Evolutionary conservation across 768 basidiomycete species (phyloP).

Genomic region (Boletus subcaerulescens): DNA sequence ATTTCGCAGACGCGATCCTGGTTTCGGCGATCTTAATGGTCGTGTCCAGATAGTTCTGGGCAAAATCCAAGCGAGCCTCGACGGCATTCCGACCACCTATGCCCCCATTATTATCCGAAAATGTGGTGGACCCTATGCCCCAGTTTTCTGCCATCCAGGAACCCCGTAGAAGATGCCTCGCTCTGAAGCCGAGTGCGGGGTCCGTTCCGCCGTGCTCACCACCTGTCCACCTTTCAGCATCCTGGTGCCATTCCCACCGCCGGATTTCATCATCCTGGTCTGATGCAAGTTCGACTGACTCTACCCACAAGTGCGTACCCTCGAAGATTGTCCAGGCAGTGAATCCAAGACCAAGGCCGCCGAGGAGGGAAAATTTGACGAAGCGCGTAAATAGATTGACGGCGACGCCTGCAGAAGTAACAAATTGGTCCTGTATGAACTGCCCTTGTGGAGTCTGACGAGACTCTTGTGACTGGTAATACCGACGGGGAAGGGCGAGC

Average conservation of each 20-base stretch:
- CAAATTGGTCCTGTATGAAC: conserved; percentile 34
- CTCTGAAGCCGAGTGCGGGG: conserved; percentile 58
- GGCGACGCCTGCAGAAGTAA: conserved; percentile 36
- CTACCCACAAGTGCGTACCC: conserved; percentile 61
- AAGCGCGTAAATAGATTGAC: conserved; percentile 46
- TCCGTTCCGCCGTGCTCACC: conserved; percentile 66
- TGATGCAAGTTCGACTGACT: conserved; percentile 46
- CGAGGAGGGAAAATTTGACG: conserved; percentile 48
- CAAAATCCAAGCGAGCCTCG: conserved; percentile 53
- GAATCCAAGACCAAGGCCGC: conserved; percentile 41
- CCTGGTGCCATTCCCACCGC: conserved; percentile 67
- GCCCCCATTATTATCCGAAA: conserved; percentile 32
- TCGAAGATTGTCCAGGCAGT: conserved; percentile 51
- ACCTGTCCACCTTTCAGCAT: conserved; percentile 61
- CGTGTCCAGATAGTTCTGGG: conserved; percentile 51
- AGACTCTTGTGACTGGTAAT: conserved; percentile 17
- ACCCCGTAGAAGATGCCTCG: conserved; percentile 57
- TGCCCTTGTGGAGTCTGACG: conserved; percentile 5
- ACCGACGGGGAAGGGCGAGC: conserved; percentile 3
- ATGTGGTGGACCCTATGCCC: conserved; percentile 48
- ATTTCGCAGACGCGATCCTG: conserved; percentile 34
- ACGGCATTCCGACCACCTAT: conserved; percentile 42
- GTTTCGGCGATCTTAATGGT: conserved; percentile 47
- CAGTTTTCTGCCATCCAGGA: conserved; percentile 74
- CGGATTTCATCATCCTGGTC: conserved; percentile 51